phyloP scores from a whole-genome alignment of 768 basidiomycete species.

The Pseudohyphozyma bogoriensis region DNA sequence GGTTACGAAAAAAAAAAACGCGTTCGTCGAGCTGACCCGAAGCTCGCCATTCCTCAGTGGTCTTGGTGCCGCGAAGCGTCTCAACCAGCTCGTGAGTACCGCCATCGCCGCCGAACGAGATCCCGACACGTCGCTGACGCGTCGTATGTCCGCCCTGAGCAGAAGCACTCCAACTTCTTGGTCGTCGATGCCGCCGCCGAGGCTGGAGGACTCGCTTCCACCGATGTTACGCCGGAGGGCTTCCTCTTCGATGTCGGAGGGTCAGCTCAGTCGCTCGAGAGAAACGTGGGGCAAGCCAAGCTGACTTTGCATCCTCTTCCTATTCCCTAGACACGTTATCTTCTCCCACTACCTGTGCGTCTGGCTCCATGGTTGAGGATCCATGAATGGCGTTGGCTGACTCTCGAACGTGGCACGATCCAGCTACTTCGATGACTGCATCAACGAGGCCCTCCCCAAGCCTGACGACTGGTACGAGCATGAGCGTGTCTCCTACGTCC shows the following conservation, averaged over 20 bases:
- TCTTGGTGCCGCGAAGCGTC: conserved; percentile 40
- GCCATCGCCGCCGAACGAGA: not conserved
- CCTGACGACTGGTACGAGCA: conserved; percentile 40
- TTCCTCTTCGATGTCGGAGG: conserved; percentile 41
- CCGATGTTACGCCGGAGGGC: conserved; percentile 38
- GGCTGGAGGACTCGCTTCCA: conserved; percentile 40
- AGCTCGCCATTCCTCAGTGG: conserved; percentile 30
- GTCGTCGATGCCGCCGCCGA: conserved; percentile 35
- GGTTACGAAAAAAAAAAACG: too few relatives aligned
- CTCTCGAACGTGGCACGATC: not conserved
- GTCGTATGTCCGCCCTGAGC: not conserved
- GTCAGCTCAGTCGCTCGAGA: not conserved
- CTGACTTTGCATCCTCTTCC: not conserved
- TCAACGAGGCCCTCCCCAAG: conserved; percentile 39
- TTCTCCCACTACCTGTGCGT: conserved; percentile 39
- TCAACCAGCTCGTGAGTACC: conserved; percentile 36
- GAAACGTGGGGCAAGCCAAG: not conserved
- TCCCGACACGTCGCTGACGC: not conserved
- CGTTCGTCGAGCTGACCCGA: not conserved
- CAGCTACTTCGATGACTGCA: conserved; percentile 39
- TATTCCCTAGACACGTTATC: conserved; percentile 39
- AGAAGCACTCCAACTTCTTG: conserved; percentile 34
- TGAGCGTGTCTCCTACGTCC: conserved; percentile 40
- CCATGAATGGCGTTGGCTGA: too few relatives aligned
- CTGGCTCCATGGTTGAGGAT: too few relatives aligned